Evolutionary conservation across 257 asterid species (phyloP).

Genomic region (Solanum sitiens): DNA sequence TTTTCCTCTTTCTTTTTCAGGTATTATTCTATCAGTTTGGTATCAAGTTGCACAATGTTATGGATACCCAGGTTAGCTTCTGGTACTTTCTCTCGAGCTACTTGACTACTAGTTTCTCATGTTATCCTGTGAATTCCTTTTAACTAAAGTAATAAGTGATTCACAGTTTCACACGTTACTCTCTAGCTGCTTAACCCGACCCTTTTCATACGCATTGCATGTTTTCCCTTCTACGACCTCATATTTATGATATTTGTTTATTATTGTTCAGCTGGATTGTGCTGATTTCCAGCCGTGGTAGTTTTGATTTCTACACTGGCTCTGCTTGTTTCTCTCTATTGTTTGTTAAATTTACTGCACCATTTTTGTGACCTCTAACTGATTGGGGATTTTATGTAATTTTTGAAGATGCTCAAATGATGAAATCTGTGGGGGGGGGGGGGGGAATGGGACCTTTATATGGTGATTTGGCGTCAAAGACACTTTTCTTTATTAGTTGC

Average conservation of each 20-base stretch:
- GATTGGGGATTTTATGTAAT: background rate
- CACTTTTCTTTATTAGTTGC: background rate
- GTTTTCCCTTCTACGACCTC: background rate
- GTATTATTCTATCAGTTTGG: slow-evolving; percentile 83
- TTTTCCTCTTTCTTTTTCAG: slow-evolving; percentile 34
- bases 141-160: background rate
- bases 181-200: background rate
- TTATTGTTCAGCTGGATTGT: background rate
- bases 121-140: background rate
- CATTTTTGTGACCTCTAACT: background rate
- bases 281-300: background rate
- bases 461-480: background rate
- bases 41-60: slow-evolving; percentile 76
- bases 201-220: background rate
- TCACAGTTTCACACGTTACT: background rate
- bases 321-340: background rate
- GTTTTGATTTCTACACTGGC: background rate
- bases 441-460: background rate
- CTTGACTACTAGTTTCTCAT: background rate
- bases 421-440: background rate
- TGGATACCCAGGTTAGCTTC: slow-evolving; percentile 78
- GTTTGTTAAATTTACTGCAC: background rate
- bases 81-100: background rate
- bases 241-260: background rate
- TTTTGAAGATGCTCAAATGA: background rate